phyloP scores from a whole-genome alignment of 345 rosid species.

The Populus euphratica region DNA sequence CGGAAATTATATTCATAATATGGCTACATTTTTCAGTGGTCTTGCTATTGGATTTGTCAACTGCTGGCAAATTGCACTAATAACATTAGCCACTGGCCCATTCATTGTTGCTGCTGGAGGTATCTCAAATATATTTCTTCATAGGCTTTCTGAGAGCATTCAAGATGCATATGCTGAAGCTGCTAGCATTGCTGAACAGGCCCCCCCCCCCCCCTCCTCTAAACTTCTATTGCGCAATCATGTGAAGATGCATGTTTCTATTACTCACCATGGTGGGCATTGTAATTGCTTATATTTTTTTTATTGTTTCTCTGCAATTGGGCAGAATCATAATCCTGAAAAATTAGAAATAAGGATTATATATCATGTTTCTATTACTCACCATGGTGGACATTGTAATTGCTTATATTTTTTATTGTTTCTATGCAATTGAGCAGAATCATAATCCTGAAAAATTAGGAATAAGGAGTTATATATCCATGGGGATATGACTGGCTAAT shows the following conservation, averaged over 20 bases:
- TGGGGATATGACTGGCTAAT: neutral
- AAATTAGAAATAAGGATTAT: neutral
- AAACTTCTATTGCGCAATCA: neutral
- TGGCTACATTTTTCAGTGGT: conserved; percentile 98
- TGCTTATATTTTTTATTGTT: neutral
- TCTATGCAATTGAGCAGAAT: neutral
- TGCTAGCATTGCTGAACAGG: conserved; percentile 99
- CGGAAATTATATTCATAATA: conserved; percentile 97
- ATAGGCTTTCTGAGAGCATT: conserved; percentile 96
- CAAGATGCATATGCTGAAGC: conserved; percentile 99
- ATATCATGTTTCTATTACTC: neutral
- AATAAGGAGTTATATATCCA: neutral
- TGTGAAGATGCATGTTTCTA: neutral
- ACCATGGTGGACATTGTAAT: neutral
- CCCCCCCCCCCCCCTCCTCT: conserved; percentile 13
- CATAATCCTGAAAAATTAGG: neutral
- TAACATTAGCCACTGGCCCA: conserved; percentile 95
- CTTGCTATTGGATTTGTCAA: conserved; percentile 81
- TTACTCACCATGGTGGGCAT: neutral
- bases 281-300: neutral
- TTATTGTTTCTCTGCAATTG: neutral
- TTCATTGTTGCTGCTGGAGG: conserved; percentile 99
- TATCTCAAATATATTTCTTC: conserved; percentile 96
- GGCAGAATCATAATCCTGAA: neutral
- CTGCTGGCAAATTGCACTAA: conserved; percentile 96